These are phyloP conservation scores for Trichocomaceae sp. DNA, from an alignment of 2,329 filamentous ascomycete species.

Conservation along the genomic window DNA sequence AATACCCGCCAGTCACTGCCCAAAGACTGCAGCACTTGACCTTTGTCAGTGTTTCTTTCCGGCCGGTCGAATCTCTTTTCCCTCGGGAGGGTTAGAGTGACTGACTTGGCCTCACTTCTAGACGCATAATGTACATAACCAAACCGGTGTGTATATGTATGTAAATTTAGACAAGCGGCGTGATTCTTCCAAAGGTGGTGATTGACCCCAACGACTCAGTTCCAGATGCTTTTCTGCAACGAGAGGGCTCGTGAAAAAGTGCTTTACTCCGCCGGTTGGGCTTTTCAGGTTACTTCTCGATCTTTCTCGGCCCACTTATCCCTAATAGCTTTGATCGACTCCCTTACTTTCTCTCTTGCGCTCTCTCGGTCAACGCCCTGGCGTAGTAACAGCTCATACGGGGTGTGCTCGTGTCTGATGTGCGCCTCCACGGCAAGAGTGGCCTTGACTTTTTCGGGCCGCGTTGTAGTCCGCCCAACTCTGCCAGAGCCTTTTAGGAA, in stretches of 20 bases:
- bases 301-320: slow-evolving; percentile 22
- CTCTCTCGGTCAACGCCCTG: slow-evolving; percentile 18
- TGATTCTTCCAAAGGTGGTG: neutral
- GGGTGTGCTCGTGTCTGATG: slow-evolving; percentile 38
- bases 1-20: neutral
- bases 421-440: slow-evolving; percentile 38
- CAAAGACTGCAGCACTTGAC: neutral
- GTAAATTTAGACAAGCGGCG: neutral
- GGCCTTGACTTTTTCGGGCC: slow-evolving; percentile 30
- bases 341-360: slow-evolving; percentile 29
- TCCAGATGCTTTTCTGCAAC: neutral
- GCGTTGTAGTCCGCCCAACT: slow-evolving; percentile 32
- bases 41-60: neutral
- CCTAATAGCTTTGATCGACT: slow-evolving; percentile 23
- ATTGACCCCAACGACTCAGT: neutral
- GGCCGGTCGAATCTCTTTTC: neutral
- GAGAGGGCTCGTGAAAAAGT: neutral
- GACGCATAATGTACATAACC: no score
- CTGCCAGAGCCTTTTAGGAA: slow-evolving; percentile 37
- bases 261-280: neutral
- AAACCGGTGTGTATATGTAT: no score
- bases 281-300: neutral
- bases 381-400: slow-evolving; percentile 32
- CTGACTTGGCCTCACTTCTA: neutral
- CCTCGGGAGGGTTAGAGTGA: neutral